Conservation (phyloP, 331 rosid genomes). For the Phaseolus coccineus region DNA sequence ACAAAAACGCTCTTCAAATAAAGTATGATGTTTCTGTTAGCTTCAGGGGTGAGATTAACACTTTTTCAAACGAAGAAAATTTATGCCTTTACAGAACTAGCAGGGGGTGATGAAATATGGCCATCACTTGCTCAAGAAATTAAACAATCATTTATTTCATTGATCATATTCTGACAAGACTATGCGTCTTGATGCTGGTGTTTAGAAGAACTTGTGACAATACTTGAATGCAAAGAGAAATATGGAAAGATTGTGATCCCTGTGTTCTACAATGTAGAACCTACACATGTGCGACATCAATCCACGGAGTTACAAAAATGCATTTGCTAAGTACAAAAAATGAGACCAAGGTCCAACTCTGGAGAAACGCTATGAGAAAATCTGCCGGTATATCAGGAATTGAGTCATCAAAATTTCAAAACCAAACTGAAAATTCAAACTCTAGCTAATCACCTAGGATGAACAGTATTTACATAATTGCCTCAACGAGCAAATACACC, state of each 20-base stretch:
- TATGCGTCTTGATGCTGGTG: not conserved
- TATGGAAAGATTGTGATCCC: not conserved
- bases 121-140: not conserved
- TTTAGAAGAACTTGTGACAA: not conserved
- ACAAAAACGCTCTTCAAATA: not conserved
- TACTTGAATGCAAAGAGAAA: not conserved
- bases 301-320: too few relatives aligned
- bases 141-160: not conserved
- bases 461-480: not conserved
- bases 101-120: not conserved
- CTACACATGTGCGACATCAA: too few relatives aligned
- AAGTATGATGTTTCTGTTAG: not conserved
- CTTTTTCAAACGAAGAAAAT: not conserved
- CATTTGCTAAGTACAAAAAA: too few relatives aligned
- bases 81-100: not conserved
- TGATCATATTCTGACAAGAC: not conserved
- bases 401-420: not conserved
- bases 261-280: not conserved
- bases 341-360: too few relatives aligned
- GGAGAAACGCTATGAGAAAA: too few relatives aligned
- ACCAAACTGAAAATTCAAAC: not conserved
- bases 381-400: too few relatives aligned
- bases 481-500: slow-evolving; percentile 21
- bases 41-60: not conserved
- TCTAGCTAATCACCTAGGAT: not conserved